phyloP scores from a whole-genome alignment of 164 flowering plant genomes.

The Kingdonia uniflora region DNA sequence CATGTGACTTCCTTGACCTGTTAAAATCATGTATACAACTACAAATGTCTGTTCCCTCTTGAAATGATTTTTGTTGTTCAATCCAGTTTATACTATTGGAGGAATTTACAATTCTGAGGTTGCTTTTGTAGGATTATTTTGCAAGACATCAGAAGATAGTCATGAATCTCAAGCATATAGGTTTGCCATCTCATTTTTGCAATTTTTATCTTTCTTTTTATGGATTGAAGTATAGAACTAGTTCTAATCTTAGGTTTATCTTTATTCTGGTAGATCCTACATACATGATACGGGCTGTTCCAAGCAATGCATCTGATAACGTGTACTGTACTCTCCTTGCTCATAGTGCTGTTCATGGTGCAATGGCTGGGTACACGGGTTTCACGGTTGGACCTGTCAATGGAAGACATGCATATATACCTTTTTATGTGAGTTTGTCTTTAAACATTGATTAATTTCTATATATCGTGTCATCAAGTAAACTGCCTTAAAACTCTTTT shows the following conservation, averaged over 20 bases:
- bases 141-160: slow-evolving; percentile 40
- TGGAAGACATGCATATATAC: slow-evolving; percentile 19
- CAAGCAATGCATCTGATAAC: slow-evolving; percentile 91
- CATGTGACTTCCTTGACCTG: neutral
- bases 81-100: neutral
- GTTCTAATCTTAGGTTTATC: neutral
- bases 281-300: slow-evolving; percentile 94
- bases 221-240: neutral
- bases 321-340: slow-evolving; percentile 98
- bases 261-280: slow-evolving; percentile 50
- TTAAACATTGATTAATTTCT: too few species aligned
- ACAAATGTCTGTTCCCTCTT: neutral
- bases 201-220: slow-evolving; percentile 4
- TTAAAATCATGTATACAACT: neutral
- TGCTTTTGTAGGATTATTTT: slow-evolving; percentile 52
- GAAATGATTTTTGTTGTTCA: neutral
- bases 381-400: slow-evolving; percentile 36
- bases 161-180: slow-evolving; percentile 65
- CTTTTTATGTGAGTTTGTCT: slow-evolving; percentile 11
- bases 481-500: too few species aligned
- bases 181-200: slow-evolving; percentile 16
- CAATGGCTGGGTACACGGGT: slow-evolving; percentile 66
- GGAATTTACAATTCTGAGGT: neutral
- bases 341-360: slow-evolving; percentile 73
- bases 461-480: too few species aligned